Percentiles rank a stretch among this genome's conserved stretches.
These are phyloP conservation scores for Gonium pectorale DNA, from an alignment of 139 green algal genomes.

Conservation along the genomic window DNA sequence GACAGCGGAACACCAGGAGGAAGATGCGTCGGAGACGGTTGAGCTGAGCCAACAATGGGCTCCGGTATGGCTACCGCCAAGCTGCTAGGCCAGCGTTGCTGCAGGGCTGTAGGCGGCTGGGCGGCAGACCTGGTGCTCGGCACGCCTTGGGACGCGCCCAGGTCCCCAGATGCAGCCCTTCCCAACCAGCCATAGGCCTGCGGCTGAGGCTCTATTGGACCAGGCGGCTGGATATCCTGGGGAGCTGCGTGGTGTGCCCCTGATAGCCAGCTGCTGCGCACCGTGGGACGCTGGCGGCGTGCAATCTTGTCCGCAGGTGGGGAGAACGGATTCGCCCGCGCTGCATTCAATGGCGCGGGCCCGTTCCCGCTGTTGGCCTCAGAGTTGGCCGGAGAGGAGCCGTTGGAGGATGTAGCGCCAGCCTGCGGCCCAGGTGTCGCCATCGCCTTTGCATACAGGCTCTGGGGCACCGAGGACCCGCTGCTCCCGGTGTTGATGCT, in stretches of 20 bases:
- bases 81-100: background rate
- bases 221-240: background rate
- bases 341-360: no score
- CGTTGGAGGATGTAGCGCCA: background rate
- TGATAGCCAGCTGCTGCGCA: background rate
- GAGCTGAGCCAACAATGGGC: no score
- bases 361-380: no score
- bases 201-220: background rate
- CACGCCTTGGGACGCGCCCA: background rate
- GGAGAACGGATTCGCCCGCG: no score
- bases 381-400: background rate
- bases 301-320: no score
- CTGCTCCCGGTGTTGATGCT: background rate
- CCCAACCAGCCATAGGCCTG: no score
- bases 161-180: background rate
- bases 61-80: background rate
- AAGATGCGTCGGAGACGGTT: background rate
- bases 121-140: no score
- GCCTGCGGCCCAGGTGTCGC: no score
- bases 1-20: slow-evolving; percentile 11
- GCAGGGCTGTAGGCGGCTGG: background rate
- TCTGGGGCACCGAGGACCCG: background rate
- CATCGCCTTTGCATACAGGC: background rate
- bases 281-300: no score
- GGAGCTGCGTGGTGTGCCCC: background rate